Evolutionary conservation across 2,329 filamentous ascomycete species (phyloP).

Genomic region (Nothopassalora personata): DNA sequence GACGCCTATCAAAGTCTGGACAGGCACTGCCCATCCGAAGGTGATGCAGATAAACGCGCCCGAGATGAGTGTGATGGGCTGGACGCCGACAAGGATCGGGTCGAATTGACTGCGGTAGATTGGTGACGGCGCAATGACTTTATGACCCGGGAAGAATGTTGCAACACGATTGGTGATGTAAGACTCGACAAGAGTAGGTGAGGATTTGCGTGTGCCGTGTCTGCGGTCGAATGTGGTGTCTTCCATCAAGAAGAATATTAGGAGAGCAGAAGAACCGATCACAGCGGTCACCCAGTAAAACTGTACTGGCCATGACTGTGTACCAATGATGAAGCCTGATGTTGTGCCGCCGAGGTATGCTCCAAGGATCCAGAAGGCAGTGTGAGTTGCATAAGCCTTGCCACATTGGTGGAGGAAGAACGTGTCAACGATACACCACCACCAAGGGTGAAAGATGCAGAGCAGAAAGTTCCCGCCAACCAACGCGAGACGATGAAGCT

Average conservation of each 20-base stretch:
- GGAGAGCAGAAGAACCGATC: background rate
- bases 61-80: slow-evolving; percentile 37
- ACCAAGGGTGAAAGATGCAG: background rate
- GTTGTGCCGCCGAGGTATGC: slow-evolving; percentile 1
- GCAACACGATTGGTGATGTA: slow-evolving; percentile 20
- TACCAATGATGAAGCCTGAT: slow-evolving; percentile 2
- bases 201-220: background rate
- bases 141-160: slow-evolving; percentile 30
- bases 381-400: slow-evolving; percentile 1
- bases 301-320: background rate
- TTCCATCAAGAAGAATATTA: slow-evolving; percentile 2
- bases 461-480: slow-evolving; percentile 5
- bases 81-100: slow-evolving; percentile 29
- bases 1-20: slow-evolving; percentile 23
- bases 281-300: slow-evolving; percentile 5
- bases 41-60: slow-evolving; percentile 36
- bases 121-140: slow-evolving; percentile 11
- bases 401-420: slow-evolving; percentile 11
- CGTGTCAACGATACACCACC: slow-evolving; percentile 4
- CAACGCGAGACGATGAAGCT: slow-evolving; percentile 4
- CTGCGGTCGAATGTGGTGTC: slow-evolving; percentile 3
- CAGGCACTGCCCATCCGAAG: slow-evolving; percentile 24
- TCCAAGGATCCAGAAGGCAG: background rate
- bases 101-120: slow-evolving; percentile 18
- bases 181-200: background rate